phyloP scores from a whole-genome alignment of 257 asterid genomes.

The Solanum bulbocastanum region DNA sequence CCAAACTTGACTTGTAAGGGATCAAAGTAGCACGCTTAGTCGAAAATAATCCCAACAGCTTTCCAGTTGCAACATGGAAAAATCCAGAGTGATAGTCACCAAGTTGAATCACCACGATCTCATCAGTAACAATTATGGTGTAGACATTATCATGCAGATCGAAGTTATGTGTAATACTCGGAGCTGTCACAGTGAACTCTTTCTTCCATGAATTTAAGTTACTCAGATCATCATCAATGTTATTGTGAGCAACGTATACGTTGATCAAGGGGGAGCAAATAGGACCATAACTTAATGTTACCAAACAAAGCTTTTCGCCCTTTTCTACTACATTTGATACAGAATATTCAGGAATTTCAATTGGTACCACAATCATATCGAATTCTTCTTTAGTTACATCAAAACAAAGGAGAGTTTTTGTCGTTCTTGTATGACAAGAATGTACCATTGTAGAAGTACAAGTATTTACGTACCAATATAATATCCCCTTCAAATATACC shows the following conservation, averaged over 20 bases:
- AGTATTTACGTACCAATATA: not conserved
- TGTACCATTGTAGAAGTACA: not conserved
- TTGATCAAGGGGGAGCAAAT: not conserved
- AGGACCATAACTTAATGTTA: not conserved
- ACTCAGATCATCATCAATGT: not conserved
- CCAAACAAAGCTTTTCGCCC: not conserved
- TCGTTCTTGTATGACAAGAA: not conserved
- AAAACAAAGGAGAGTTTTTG: not conserved
- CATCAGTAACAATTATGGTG: not conserved
- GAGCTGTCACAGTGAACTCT: not conserved
- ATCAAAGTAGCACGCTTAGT: not conserved
- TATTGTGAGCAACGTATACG: not conserved
- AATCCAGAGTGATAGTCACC: not conserved
- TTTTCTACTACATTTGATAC: not conserved
- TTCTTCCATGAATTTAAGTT: not conserved
- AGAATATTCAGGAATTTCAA: not conserved
- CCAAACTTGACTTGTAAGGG: not conserved
- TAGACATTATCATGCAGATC: not conserved
- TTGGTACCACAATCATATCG: not conserved
- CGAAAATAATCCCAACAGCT: not conserved
- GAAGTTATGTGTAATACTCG: not conserved
- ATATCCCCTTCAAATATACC: not conserved
- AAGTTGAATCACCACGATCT: not conserved
- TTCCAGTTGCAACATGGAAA: not conserved
- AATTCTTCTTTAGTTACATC: not conserved